phyloP scores from a whole-genome alignment of 805 yeast genomes.

The Wickerhamiella nectarea region DNA sequence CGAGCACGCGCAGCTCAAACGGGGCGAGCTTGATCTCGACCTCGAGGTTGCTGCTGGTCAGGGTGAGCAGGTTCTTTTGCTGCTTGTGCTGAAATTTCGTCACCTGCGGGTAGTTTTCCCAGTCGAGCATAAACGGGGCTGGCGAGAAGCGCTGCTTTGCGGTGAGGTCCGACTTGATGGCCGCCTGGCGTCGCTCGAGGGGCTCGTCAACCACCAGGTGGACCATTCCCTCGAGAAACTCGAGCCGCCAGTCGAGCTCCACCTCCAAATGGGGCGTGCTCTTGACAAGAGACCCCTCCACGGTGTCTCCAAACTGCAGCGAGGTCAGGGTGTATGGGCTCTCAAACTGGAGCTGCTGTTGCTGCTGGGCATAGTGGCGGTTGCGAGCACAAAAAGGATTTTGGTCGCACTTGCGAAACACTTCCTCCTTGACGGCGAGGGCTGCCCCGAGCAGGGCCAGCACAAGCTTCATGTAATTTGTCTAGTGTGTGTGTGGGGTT shows the following conservation, averaged over 20 bases:
- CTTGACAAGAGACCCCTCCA: slow-evolving; percentile 24
- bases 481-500: too few species aligned
- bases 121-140: slow-evolving; percentile 12
- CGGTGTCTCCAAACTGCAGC: slow-evolving; percentile 2
- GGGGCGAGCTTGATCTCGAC: slow-evolving; percentile 35
- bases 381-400: slow-evolving; percentile 79
- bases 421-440: slow-evolving; percentile 19
- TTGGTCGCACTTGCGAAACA: slow-evolving; percentile 65
- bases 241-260: slow-evolving; percentile 43
- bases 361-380: slow-evolving; percentile 44
- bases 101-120: not conserved
- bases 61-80: not conserved
- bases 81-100: not conserved
- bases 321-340: slow-evolving; percentile 26
- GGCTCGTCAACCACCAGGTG: slow-evolving; percentile 57
- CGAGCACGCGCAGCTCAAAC: slow-evolving; percentile 36
- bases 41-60: slow-evolving; percentile 20
- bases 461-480: slow-evolving; percentile 4
- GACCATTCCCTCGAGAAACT: slow-evolving; percentile 47
- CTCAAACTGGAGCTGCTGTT: slow-evolving; percentile 30
- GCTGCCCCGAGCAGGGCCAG: slow-evolving; percentile 9
- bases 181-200: slow-evolving; percentile 24
- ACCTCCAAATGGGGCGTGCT: slow-evolving; percentile 22
- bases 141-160: slow-evolving; percentile 15
- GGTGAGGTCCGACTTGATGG: not conserved